A percentile compares a stretch with the other conserved stretches of the same genome.
These are phyloP conservation scores for barrel medic (Medicago truncatula) DNA, from an alignment of 306 rosid species.

Conservation along the genomic window DNA sequence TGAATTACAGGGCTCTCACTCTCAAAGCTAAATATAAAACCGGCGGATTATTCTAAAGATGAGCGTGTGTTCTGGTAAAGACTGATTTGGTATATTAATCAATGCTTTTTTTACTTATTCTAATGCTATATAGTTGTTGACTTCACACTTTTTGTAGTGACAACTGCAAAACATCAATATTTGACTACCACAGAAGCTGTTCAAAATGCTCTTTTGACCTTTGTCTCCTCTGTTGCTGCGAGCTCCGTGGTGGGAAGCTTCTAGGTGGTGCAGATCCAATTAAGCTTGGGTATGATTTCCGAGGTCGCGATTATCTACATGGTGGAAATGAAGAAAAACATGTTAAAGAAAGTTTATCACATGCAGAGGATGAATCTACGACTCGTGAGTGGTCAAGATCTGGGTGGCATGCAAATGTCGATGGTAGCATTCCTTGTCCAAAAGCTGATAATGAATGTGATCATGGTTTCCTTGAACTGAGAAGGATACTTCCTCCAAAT, in stretches of 20 bases:
- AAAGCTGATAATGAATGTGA: slow-evolving; percentile 53
- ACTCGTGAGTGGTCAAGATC: slow-evolving; percentile 45
- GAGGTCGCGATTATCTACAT: slow-evolving; percentile 62
- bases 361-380: not conserved
- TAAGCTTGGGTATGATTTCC: slow-evolving; percentile 40
- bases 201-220: slow-evolving; percentile 72
- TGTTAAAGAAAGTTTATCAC: not conserved
- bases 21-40: slow-evolving; percentile 38
- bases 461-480: slow-evolving; percentile 64
- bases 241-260: slow-evolving; percentile 69
- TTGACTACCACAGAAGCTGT: slow-evolving; percentile 83
- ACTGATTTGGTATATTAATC: slow-evolving; percentile 3
- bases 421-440: slow-evolving; percentile 77
- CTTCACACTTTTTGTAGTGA: slow-evolving; percentile 55
- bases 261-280: slow-evolving; percentile 60
- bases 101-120: not conserved
- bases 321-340: slow-evolving; percentile 31
- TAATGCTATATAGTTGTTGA: slow-evolving; percentile 28
- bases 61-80: slow-evolving; percentile 85
- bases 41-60: not conserved
- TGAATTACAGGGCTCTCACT: slow-evolving; percentile 46
- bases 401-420: slow-evolving; percentile 60
- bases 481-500: slow-evolving; percentile 52
- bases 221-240: slow-evolving; percentile 80
- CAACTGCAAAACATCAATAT: slow-evolving; percentile 84